Conservation (phyloP, 495 filamentous ascomycete species). For the Penicillium coffeae region DNA sequence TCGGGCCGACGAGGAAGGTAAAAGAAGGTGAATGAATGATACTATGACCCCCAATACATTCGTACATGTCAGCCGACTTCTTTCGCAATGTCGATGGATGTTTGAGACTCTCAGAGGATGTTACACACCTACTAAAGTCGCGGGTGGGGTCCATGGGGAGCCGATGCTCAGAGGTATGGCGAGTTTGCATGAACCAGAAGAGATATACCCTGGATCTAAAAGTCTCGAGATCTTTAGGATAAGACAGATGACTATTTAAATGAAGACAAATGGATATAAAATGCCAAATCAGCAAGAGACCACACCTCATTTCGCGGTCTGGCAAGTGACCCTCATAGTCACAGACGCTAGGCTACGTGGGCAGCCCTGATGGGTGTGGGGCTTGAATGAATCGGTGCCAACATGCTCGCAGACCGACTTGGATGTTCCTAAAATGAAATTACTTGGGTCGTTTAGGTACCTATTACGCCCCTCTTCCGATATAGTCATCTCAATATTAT, state of each 20-base stretch:
- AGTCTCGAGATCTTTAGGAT: not conserved
- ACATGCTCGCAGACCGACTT: conserved; percentile 17
- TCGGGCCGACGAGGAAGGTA: conserved; percentile 48
- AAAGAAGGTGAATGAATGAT: conserved; percentile 43
- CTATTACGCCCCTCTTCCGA: not conserved
- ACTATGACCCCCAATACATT: conserved; percentile 17
- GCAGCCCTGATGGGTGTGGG: conserved; percentile 28
- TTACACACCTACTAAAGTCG: conserved; percentile 35
- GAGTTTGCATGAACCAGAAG: conserved; percentile 2
- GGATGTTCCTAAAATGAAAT: not conserved
- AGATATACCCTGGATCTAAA: not conserved
- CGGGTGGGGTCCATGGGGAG: conserved; percentile 29
- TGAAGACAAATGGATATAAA: not conserved
- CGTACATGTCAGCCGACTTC: not conserved
- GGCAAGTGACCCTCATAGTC: conserved; percentile 22
- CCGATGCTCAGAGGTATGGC: not conserved
- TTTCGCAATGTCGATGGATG: not conserved
- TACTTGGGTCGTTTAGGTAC: conserved; percentile 2
- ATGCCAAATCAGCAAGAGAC: conserved; percentile 9
- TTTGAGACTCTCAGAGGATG: not conserved
- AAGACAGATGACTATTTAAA: conserved; percentile 14
- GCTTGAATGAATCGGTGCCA: conserved; percentile 20
- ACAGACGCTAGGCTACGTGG: conserved; percentile 33
- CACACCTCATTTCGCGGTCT: not conserved
- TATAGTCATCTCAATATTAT: not conserved